Evolutionary conservation across 345 rosid genomes (phyloP), one percentile per base, ranked within the genome.

Genomic region (Pugionium cornutum): DNA sequence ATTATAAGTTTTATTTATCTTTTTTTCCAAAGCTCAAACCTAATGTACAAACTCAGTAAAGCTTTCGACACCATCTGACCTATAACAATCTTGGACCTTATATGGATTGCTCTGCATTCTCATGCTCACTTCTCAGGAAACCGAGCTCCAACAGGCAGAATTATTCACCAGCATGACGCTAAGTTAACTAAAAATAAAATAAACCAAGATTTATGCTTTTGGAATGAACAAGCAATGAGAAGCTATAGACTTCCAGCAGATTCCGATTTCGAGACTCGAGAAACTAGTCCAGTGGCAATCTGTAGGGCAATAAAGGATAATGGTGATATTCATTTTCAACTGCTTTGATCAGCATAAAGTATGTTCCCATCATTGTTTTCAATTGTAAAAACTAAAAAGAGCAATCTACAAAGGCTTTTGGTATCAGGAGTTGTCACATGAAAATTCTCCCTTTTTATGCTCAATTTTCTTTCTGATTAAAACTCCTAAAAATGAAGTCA

Each of bases 61-160:
- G 73, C 50, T 54, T 67, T 62, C 69, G 68, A 54, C 77, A 74
- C 46, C 65, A 74, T 74, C 77, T 67, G 58, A 47, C 41, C 56
- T 58, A 18, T 18, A 66, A 25, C 10, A 51, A 45, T 11, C 58
- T 62, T 58, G 46, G 34, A 53, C 64, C 59, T 53, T 52, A 9
- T 61, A 50, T 50, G 27, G 1, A 43, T 9, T 36, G 18, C 63
- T 7, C 25, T 3, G 33, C 49, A 48, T 11, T 25, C 36, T 18
- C 18, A 43, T 51, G 59, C 64, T 37, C 44, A 56, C 59, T 55
- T 57, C 39, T 33, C 48, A 61, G 39, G 68, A 40, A 50, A 40
- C 69, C 58, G 8, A 54, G 57, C 69, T 62, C 65, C 73, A 28
- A 45, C 28, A 11, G 35, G 56, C 25, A 47, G 25, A 47, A 40